These are phyloP conservation scores for Bremia lactucae DNA, from an alignment of 352 stramenopile species.

Conservation along the genomic window DNA sequence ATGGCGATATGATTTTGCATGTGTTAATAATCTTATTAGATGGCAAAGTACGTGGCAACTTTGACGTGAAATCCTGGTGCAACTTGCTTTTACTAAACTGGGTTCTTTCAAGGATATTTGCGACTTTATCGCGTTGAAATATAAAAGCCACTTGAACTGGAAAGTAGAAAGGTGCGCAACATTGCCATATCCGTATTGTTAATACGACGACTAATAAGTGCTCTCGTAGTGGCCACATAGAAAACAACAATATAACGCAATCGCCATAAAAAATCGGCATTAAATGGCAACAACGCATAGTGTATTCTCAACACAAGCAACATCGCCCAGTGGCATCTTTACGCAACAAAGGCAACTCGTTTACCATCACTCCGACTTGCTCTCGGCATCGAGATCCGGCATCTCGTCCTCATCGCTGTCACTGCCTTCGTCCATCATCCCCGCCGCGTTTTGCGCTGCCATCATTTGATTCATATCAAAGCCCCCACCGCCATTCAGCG, in stretches of 20 bases:
- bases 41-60: slow-evolving; percentile 42
- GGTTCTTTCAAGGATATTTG: slow-evolving; percentile 86
- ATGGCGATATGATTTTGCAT: slow-evolving; percentile 85
- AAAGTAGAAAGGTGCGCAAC: slow-evolving; percentile 67
- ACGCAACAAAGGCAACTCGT: too few species aligned
- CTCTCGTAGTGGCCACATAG: too few species aligned
- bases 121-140: slow-evolving; percentile 79
- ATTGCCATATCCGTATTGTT: neutral
- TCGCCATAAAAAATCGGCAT: too few species aligned
- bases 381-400: slow-evolving; percentile 71
- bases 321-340: too few species aligned
- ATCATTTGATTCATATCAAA: slow-evolving; percentile 95
- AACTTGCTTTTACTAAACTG: slow-evolving; percentile 10
- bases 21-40: slow-evolving; percentile 50
- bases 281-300: too few species aligned
- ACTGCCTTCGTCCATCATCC: slow-evolving; percentile 53
- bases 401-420: slow-evolving; percentile 80
- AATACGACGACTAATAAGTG: too few species aligned
- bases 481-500: slow-evolving; percentile 74
- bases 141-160: slow-evolving; percentile 84
- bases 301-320: too few species aligned
- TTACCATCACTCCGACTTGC: slow-evolving; percentile 21
- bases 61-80: neutral
- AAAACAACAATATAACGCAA: too few species aligned
- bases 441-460: slow-evolving; percentile 68